Evolutionary conservation across 768 basidiomycete species (phyloP), one percentile per base, ranked within the genome.

Genomic region (Mycena belliarum): DNA sequence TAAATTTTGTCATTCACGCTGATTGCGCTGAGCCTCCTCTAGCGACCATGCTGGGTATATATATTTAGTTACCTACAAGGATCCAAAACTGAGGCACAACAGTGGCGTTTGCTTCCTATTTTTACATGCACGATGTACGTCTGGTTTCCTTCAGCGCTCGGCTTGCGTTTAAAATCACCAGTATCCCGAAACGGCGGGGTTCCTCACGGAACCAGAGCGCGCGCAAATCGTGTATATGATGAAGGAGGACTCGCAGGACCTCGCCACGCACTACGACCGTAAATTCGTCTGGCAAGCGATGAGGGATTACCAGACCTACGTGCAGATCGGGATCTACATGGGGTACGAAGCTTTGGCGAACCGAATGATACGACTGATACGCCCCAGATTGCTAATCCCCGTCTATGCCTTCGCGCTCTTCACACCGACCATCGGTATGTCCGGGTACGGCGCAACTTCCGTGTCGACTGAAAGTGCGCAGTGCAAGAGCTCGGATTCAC

Each of bases 141-240:
- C 15, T 43, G 18, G 18, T 41, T 38, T 26, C 49, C 18, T 25
- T 18, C 14, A 14, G 8, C 15, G 25, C 59, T 26, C 24, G 6
- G 26, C 53, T 52, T 28, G 16, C 32, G 26, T n/a, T n/a, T n/a
- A n/a, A n/a, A n/a, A n/a, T n/a, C n/a, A n/a, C n/a, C 59, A 82
- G 80, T 85, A 81, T 67, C 83, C 84, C 24, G 79, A 80, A 60
- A 86, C 84, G 1, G 84, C 84, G 12, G 74, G 69, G 23, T 87
- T 85, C 71, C 68, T 86, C 55, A 79, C 75, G 12, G 72, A 75
- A 10, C 53, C 62, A 2, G 84, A 86, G 62, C 76, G 75, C 45
- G 62, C 50, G 41, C 63, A 69, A 46, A 68, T 83, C 7, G 55
- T 76, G 14, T 57, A 73, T 14, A 69, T 79, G 72, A 65, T 83